Evolutionary conservation across 768 basidiomycete genomes (phyloP).

Genomic region (Leucogyrophana mollusca): DNA sequence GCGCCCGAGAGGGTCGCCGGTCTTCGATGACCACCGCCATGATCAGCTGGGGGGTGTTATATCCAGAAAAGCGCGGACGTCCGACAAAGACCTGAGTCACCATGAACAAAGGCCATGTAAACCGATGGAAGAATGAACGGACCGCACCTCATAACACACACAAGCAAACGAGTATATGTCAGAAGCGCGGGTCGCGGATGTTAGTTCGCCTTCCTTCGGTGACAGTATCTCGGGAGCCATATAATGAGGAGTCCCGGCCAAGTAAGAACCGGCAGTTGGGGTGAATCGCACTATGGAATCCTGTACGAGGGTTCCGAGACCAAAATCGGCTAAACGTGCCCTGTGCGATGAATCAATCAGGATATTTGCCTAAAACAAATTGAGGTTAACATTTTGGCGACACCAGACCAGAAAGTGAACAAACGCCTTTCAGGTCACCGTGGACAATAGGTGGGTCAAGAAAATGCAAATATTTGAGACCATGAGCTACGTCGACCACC

Average conservation of each 20-base stretch:
- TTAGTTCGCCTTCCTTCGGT: not conserved
- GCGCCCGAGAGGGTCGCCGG: too few relatives aligned
- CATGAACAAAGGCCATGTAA: not conserved
- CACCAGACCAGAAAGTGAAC: not conserved
- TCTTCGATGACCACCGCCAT: too few relatives aligned
- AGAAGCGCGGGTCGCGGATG: slow-evolving; percentile 16
- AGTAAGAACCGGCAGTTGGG: not conserved
- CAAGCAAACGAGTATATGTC: slow-evolving; percentile 37
- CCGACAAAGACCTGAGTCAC: not conserved
- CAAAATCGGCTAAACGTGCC: slow-evolving; percentile 15
- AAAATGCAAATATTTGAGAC: slow-evolving; percentile 14
- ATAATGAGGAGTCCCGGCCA: slow-evolving; percentile 10
- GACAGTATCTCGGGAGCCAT: slow-evolving; percentile 17
- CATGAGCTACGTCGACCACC: slow-evolving; percentile 7
- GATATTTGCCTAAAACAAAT: slow-evolving; percentile 11
- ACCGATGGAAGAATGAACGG: not conserved
- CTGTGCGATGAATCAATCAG: slow-evolving; percentile 7
- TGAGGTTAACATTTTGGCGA: slow-evolving; percentile 3
- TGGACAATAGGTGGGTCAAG: slow-evolving; percentile 9
- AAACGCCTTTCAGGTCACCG: slow-evolving; percentile 19
- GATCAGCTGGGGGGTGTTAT: not conserved
- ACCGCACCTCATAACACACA: slow-evolving; percentile 31
- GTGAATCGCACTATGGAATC: slow-evolving; percentile 8
- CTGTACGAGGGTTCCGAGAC: slow-evolving; percentile 1
- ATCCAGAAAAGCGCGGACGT: not conserved